Evolutionary conservation across 306 rosid genomes (phyloP), one percentile per base, ranked within the genome.

Genomic region (Inga leiocalycina): DNA sequence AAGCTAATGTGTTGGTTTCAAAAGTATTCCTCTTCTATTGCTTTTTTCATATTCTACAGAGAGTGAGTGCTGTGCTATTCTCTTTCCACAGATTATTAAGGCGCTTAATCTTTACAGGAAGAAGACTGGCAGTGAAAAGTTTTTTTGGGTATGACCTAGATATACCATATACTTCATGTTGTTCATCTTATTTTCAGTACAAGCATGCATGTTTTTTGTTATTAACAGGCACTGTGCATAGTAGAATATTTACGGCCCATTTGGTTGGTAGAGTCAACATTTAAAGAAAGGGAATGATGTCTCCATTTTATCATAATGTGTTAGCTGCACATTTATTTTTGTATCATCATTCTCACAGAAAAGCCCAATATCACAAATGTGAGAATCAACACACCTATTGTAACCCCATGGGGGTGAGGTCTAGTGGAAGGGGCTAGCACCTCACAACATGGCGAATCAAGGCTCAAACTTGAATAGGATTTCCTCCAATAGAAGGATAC

Each of bases 41-140:
- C 68, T 37, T 30, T 35, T 35, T 5, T 39, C 34, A 4, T 59
- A 71, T 19, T 82, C 45, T 46, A 77, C 35, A 75, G 59, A 79
- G 24, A 65, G 59, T 77, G 41, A 69, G 66, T 75, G 67, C 79
- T 30, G 68, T 71, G 57, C 35, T n/a, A 30, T 81, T 65, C 83
- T 86, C 39, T 66, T 82, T 85, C 37, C 66, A 41, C 93, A 95
- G 98, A 96, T 96, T 83, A 93, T 96, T 74, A 96, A 91, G 92
- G 99, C 99, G 6, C 99, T 96, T 82, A 91, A 96, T 83, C 97
- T 96, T 78, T 96, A 92, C 87, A 88, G 99, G 89, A 89, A 92
- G 85, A 96, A 96, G 88, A 93, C 99, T 0, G 93, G 98, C 59
- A 86, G 91, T 69, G 81, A 89, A 71, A 89, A 93, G 15, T 92